Base-by-base conservation (phyloP, 352 stramenopile genomes). In the Phytopythium chamaehyphon region DNA sequence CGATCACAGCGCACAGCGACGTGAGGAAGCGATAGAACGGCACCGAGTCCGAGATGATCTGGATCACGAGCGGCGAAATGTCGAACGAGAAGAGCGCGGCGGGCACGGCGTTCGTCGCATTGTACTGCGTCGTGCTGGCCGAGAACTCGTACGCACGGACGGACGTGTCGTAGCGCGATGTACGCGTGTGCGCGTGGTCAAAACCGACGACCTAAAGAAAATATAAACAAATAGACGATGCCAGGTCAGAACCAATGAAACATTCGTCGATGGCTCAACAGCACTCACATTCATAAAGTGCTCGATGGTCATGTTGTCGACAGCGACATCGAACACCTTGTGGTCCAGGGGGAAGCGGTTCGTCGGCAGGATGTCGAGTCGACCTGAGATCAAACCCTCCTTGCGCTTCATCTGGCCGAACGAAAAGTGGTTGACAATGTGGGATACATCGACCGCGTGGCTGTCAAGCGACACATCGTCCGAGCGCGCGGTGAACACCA, bases 251-350 rank as follows among this genome's bases (percentile, higher is more conserved):
- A 77, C 10, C 21, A 9, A 39, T 3, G 0, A 18, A 37, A 12
- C n/a, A 28, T 21, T 10, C 28, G 28, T 9, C 9, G 23, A 3
- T 12, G 26, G 44, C 26, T n/a, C n/a, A n/a, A n/a, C n/a, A n/a
- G n/a, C n/a, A 98, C 92, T 54, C 64, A 91, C 81, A 39, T 92
- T 94, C 36, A 92, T 51, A 47, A 86, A 94, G 52, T 94, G 83
- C 44, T 90, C 64, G 55, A 91, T 76, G 15, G 81, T 88, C 51
- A 88, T 83, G 61, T 89, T 87, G 54, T 81, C 65, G 48, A 74
- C 76, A 40, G 83, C 64, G 19, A 72, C 69, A 19, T 61, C 70
- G 51, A 73, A 93, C 18, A 44, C 50, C 43, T 77, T 77, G 42
- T 46, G 60, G 51, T 91, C 83, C 35, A 93, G 55, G 21, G 80